Evolutionary conservation across 163 green algal genomes (phyloP), one percentile per base, ranked within the genome.

Genomic region (Scenedesmus sp.): DNA sequence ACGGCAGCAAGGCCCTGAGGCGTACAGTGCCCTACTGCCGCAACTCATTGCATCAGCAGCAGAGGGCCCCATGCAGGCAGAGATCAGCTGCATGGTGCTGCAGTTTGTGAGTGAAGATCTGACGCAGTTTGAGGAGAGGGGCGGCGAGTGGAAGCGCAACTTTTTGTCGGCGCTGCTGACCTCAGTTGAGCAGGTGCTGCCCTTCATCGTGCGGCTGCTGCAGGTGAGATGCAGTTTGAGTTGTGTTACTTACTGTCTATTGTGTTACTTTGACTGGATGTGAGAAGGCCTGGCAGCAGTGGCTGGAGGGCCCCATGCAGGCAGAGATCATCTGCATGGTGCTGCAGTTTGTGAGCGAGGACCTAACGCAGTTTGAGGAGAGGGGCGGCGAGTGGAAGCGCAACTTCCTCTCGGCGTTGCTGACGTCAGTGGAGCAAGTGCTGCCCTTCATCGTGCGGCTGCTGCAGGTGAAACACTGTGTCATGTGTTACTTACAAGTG

Each of bases 61-160:
- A 8, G 90, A 94, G n/a, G 95, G 96, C 0, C 92, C 96, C 0
- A 77, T 91, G 59, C 94, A 96, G 93, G 95, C 94, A 2, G 95
- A 96, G 87, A 82, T 96, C 15, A 90, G 79, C 16, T 98, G 95
- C 93, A 94, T 98, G 91, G 96, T 98, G 70, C 88, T 98, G 56
- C 93, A 95, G 20, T 97, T 97, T 92, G 94, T 98, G 62, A 94
- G 94, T 26, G 97, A 98, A 82, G 97, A 98, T 82, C 81, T 98
- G 3, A 96, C 94, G 4, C 90, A 96, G 90, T 97, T 96, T 92
- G 91, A 95, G 23, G 94, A 97, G 20, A 73, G 88, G 3, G 88
- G 84, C 4, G 94, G 93, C 3, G 96, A 96, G 7, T 91, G 85
- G 88, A 97, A 97, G 94, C 94, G 97, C 3, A 90, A 92, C 52